A percentile compares a stretch with the other conserved stretches of the same genome.
Conservation (phyloP, 345 rosid species). For the Sisymbrium irio region DNA sequence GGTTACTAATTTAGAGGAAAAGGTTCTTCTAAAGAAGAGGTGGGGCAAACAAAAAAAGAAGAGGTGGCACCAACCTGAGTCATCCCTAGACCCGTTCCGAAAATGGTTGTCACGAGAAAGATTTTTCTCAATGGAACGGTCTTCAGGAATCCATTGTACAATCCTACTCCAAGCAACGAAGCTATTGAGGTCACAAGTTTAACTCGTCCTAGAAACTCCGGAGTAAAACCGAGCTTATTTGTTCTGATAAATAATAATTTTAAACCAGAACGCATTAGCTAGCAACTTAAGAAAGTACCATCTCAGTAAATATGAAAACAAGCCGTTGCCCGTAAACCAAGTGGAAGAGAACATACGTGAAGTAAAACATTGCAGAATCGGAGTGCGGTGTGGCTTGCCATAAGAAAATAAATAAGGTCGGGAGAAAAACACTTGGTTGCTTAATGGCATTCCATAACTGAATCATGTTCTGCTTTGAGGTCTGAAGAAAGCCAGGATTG, state of each 20-base stretch:
- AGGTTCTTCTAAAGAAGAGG: background rate
- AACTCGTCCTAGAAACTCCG: constrained; percentile 93
- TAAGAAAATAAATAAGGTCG: constrained; percentile 81
- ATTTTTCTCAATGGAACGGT: constrained; percentile 73
- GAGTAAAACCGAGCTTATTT: constrained; percentile 91
- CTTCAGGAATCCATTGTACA: constrained; percentile 91
- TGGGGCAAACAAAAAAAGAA: background rate
- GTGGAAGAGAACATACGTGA: constrained; percentile 58
- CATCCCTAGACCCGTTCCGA: constrained; percentile 89
- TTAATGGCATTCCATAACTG: constrained; percentile 73
- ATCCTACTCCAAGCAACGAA: constrained; percentile 83
- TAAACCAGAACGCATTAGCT: constrained; percentile 5
- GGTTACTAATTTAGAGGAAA: background rate
- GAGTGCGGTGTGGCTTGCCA: constrained; percentile 99
- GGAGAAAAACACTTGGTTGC: constrained; percentile 80
- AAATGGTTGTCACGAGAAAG: constrained; percentile 67
- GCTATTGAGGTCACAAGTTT: constrained; percentile 89
- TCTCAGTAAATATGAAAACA: background rate
- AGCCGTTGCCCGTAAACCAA: background rate
- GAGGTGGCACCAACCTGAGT: constrained; percentile 63
- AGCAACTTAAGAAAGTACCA: constrained; percentile 13
- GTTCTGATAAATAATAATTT: constrained; percentile 51
- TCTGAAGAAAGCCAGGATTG: constrained; percentile 55
- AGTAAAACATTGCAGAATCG: constrained; percentile 96
- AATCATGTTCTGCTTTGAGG: constrained; percentile 60